Conservation (phyloP, 768 basidiomycete species). For the Leccinellum albellum region DNA sequence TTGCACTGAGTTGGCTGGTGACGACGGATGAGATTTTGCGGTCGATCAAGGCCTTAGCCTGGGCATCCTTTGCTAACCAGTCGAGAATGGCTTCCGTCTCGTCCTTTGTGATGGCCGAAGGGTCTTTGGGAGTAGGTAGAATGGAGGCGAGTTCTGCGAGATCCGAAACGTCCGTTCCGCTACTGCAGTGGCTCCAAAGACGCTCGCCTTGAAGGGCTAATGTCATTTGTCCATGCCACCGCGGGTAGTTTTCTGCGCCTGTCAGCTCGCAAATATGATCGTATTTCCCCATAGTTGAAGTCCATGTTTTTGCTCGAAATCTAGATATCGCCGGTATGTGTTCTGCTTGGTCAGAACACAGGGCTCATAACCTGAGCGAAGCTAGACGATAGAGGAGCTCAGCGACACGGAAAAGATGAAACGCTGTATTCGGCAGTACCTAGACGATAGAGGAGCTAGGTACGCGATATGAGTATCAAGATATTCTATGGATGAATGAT, state of each 20-base stretch:
- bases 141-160: neutral
- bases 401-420: too few species aligned
- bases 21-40: neutral
- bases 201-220: neutral
- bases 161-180: neutral
- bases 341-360: neutral
- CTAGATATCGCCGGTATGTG: neutral
- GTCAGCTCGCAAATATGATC: conserved; percentile 11
- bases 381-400: too few species aligned
- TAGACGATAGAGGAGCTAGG: too few species aligned
- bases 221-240: neutral
- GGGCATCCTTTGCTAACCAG: neutral
- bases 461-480: too few species aligned
- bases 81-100: neutral
- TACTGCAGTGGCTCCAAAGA: conserved; percentile 4
- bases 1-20: accelerated
- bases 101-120: neutral
- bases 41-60: conserved; percentile 3
- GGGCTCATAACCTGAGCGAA: neutral
- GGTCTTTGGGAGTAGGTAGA: neutral
- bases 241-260: neutral
- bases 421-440: too few species aligned
- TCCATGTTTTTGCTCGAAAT: neutral
- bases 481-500: too few species aligned
- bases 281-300: conserved; percentile 1